phyloP scores from a whole-genome alignment of 2,329 filamentous ascomycete genomes.

The Fusarium devonianum region DNA sequence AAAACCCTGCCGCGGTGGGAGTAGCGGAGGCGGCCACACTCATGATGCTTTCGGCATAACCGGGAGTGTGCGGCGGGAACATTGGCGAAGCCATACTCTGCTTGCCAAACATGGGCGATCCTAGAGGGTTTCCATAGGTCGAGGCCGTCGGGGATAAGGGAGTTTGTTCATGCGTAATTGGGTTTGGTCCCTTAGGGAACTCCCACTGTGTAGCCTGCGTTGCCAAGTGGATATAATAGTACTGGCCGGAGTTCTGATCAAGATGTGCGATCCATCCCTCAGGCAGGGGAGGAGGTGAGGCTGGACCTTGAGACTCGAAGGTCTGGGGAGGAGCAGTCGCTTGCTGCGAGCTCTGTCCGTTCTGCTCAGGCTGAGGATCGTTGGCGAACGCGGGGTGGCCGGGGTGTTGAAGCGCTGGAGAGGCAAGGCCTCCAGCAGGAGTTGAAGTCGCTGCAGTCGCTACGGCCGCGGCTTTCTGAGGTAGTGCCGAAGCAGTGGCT shows the following conservation, averaged over 20 bases:
- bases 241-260: constrained; percentile 94
- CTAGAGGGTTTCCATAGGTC: constrained; percentile 76
- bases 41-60: constrained; percentile 86
- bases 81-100: constrained; percentile 75
- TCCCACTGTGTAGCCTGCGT: constrained; percentile 98
- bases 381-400: constrained; percentile 93
- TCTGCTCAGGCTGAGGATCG: constrained; percentile 67
- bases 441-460: constrained; percentile 34
- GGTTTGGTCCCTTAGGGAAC: constrained; percentile 94
- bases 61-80: constrained; percentile 81
- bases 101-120: constrained; percentile 70
- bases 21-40: constrained; percentile 77
- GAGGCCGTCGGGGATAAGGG: constrained; percentile 85
- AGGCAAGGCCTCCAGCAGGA: constrained; percentile 48
- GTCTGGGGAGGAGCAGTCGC: constrained; percentile 55
- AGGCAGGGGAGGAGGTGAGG: constrained; percentile 89
- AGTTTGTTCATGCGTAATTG: constrained; percentile 80
- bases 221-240: constrained; percentile 97
- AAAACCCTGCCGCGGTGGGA: constrained; percentile 82
- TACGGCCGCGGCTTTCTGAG: constrained; percentile 44
- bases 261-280: constrained; percentile 99
- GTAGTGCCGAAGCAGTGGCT: constrained; percentile 37
- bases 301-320: constrained; percentile 62
- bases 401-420: constrained; percentile 62
- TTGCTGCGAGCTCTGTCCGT: constrained; percentile 56